phyloP scores from a whole-genome alignment of 2,329 filamentous ascomycete species.

The Pseudocercospora fijiensis region DNA sequence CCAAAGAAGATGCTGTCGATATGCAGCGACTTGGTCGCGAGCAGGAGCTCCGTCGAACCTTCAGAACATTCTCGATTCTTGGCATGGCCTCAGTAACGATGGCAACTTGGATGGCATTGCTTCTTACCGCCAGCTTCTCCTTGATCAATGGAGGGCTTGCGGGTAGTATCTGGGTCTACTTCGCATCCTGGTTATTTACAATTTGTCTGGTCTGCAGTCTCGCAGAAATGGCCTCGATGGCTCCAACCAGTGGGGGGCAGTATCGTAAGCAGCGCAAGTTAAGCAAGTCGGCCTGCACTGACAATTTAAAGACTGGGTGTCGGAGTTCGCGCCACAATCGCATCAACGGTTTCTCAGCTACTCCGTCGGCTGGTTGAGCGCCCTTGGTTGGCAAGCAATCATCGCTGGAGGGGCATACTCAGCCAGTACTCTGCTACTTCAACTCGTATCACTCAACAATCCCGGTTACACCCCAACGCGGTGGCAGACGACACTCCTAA shows the following conservation, averaged over 20 bases:
- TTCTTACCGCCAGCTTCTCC: conserved; percentile 19
- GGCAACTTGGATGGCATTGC: conserved; percentile 30
- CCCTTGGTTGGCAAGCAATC: conserved; percentile 18
- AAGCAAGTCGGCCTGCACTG: no score
- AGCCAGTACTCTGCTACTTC: conserved; percentile 5
- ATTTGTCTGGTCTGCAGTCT: conserved; percentile 26
- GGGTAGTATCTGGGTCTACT: conserved; percentile 23
- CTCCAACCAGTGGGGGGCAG: conserved; percentile 32
- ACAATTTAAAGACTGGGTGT: conserved; percentile 9
- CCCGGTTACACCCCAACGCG: conserved; percentile 12
- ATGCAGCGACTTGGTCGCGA: conserved; percentile 17
- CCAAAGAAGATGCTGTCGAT: conserved; percentile 14
- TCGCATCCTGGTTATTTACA: conserved; percentile 23
- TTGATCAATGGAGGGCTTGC: conserved; percentile 30
- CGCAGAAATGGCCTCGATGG: conserved; percentile 33
- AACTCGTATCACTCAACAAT: conserved; percentile 12
- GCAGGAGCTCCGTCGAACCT: conserved; percentile 12
- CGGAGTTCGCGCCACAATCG: conserved; percentile 27
- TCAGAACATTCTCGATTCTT: conserved; percentile 14
- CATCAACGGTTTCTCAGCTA: conserved; percentile 24
- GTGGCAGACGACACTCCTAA: conserved; percentile 27
- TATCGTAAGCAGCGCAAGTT: conserved; percentile 14
- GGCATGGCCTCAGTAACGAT: conserved; percentile 14
- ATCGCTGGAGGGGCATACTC: conserved; percentile 9
- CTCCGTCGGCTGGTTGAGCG: conserved; percentile 17